phyloP scores from a whole-genome alignment of 2,329 filamentous ascomycete genomes.

The Colletotrichum truncatum region DNA sequence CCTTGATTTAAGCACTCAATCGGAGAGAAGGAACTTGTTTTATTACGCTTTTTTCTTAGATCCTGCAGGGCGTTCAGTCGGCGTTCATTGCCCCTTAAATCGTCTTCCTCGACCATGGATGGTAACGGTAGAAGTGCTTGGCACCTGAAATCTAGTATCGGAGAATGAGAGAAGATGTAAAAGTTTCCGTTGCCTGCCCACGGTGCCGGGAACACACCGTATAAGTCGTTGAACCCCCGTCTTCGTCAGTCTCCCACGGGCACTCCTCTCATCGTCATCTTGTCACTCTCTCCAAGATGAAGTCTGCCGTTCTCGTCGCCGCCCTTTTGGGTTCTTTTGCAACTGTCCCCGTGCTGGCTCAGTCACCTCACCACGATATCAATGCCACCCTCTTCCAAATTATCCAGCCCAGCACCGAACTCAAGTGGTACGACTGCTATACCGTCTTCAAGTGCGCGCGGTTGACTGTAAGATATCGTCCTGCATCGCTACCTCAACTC shows the following conservation, averaged over 20 bases:
- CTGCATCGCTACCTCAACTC: background rate
- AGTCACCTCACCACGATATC: constrained; percentile 2
- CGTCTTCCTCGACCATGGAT: no score
- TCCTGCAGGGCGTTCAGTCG: no score
- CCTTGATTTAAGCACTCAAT: no score
- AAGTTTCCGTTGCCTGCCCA: background rate
- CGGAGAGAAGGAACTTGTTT: no score
- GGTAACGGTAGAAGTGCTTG: background rate
- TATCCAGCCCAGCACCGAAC: background rate
- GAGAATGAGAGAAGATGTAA: background rate
- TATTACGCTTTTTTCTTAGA: no score
- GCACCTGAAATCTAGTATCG: background rate
- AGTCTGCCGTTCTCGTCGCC: background rate
- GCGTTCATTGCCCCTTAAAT: no score
- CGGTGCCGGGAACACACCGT: background rate
- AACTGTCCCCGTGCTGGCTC: background rate
- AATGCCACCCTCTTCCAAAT: background rate
- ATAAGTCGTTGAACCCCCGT: background rate
- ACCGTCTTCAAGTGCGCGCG: constrained; percentile 10
- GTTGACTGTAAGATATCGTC: background rate
- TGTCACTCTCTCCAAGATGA: background rate
- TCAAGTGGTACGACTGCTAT: constrained; percentile 15
- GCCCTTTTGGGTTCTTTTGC: background rate
- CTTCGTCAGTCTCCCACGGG: background rate
- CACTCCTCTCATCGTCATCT: background rate